Base-by-base conservation (phyloP, 202 grass and related monocot genomes). In the Carex sylvatica region DNA sequence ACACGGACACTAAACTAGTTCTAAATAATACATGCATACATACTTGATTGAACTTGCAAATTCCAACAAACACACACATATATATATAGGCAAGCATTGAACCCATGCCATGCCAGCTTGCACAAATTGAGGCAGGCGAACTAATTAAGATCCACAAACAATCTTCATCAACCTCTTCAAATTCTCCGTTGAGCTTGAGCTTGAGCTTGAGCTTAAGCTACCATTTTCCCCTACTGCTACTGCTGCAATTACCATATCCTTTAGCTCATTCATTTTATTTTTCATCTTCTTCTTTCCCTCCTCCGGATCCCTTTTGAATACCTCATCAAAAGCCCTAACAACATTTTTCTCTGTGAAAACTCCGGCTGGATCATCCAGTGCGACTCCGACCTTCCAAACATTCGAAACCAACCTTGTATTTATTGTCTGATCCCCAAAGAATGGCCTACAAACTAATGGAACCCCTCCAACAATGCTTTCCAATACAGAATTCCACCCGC, bases 401-500 rank as follows among this genome's bases (percentile, higher is more conserved):
- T 52, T n/a, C 1, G 65, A 82, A 35, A 77, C 19, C 47, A 51
- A 13, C 16, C 65, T 51, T 13, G 28, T 38, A 33, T 82, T 82
- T 9, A 46, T 11, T 1, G 4, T 18, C 4, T 82, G 80, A n/a
- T 82, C 63, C 9, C 42, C 80, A 1, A 65, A 53, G 19, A 82
- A 67, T 0, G 80, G 80, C 15, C 80, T 67, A 56, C 61, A 65
- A 54, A 82, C 23, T 2, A 55, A 42, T 24, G 46, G 80, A 31
- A 82, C 62, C 2, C 80, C 80, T 13, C 23, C 15, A 2, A 20
- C 18, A n/a, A 82, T 35, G 61, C 62, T 82, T 19, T 82, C 80
- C 15, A 82, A 20, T 12, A 82, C 80, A 4, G 63, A 82, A 16
- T 82, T 69, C 80, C 80, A 82, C 5, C 91, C 94, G 64, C 82